Conservation (phyloP, 108 stramenopile species). For the Chaetoceros tenuissimus region DNA sequence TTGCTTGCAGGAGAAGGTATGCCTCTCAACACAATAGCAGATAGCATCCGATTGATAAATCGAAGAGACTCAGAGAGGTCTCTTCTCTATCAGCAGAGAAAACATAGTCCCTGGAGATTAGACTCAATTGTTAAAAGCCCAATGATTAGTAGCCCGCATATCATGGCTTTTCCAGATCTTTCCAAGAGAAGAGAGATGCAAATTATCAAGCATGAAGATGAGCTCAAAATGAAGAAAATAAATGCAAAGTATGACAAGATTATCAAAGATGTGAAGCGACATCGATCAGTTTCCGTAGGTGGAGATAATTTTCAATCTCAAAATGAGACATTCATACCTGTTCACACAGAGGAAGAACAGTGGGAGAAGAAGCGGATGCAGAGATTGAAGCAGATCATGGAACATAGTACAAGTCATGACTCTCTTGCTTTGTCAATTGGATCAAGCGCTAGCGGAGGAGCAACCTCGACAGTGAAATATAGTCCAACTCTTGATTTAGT, state of each 20-base stretch:
- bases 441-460: too few species aligned
- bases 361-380: not conserved
- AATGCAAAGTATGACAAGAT: not conserved
- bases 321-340: not conserved
- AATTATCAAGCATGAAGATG: not conserved
- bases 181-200: not conserved
- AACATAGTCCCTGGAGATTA: not conserved
- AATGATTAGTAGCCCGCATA: not conserved
- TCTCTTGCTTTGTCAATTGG: not conserved
- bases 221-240: not conserved
- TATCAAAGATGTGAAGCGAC: not conserved
- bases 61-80: too few species aligned
- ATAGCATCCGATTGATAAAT: too few species aligned
- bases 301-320: not conserved
- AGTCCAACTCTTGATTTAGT: not conserved
- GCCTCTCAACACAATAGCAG: too few species aligned
- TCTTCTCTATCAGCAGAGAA: too few species aligned
- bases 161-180: not conserved
- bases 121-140: not conserved
- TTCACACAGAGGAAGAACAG: not conserved
- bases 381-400: not conserved
- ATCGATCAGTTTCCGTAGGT: not conserved
- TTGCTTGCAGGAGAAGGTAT: too few species aligned
- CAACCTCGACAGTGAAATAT: too few species aligned
- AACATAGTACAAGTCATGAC: not conserved